Conservation (phyloP, 2,329 filamentous ascomycete genomes). For the Pseudogymnoascus sp. region DNA sequence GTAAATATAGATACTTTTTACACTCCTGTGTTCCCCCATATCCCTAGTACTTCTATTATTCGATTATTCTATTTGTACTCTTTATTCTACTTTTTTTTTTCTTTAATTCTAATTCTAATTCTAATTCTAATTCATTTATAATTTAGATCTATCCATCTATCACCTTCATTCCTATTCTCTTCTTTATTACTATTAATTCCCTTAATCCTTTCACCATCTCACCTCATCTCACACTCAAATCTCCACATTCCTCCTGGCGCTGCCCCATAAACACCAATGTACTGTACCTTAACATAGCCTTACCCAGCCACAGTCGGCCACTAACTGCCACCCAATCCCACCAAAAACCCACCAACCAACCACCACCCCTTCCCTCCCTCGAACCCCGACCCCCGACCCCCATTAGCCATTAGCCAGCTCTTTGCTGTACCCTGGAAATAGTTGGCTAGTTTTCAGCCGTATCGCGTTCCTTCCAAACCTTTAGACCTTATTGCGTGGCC, state of each 20-base stretch:
- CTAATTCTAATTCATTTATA: not conserved
- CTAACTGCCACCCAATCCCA: not conserved
- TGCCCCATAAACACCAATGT: not conserved
- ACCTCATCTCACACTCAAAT: not conserved
- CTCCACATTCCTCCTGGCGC: not conserved
- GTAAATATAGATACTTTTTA: not conserved
- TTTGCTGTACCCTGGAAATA: not conserved
- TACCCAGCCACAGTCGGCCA: not conserved
- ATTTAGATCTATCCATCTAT: not conserved
- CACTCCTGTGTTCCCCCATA: not conserved
- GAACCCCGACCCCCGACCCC: not conserved
- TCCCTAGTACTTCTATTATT: not conserved
- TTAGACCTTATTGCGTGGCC: conserved; percentile 5
- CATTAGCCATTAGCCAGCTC: not conserved
- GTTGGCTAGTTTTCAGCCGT: conserved; percentile 1
- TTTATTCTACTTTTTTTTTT: not conserved
- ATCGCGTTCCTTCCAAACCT: conserved; percentile 5
- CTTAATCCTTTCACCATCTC: not conserved
- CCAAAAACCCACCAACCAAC: not conserved
- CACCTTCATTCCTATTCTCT: not conserved
- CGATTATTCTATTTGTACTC: not conserved
- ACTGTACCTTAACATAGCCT: conserved; percentile 6
- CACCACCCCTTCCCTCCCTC: not conserved
- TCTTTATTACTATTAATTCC: not conserved
- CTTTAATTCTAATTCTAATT: not conserved